phyloP scores from a whole-genome alignment of 2,329 filamentous ascomycete genomes.

The Berkeleyomyces rouxiae region DNA sequence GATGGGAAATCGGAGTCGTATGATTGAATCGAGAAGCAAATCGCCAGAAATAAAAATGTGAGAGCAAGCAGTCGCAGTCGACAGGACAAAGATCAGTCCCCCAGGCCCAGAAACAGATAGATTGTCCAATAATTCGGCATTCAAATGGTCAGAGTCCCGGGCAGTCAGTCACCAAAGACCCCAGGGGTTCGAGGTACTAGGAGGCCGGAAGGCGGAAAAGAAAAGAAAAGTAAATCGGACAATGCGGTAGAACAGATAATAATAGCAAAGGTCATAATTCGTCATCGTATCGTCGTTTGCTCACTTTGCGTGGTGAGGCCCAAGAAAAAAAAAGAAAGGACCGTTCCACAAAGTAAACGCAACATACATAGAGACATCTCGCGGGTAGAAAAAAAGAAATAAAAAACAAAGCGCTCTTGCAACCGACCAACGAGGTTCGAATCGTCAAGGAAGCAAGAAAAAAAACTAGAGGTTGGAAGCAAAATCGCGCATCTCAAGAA shows the following conservation, averaged over 20 bases:
- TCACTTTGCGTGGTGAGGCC: not conserved
- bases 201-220: not conserved
- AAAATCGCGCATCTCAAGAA: slow-evolving; percentile 1
- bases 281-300: slow-evolving; percentile 11
- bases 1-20: not conserved
- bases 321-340: not conserved
- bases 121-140: no score
- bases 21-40: slow-evolving; percentile 10
- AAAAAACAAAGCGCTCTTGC: slow-evolving; percentile 7
- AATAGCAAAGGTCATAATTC: slow-evolving; percentile 11
- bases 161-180: no score
- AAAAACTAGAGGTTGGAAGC: not conserved
- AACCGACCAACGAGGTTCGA: not conserved
- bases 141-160: no score
- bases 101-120: not conserved
- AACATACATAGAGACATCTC: slow-evolving; percentile 6
- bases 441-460: slow-evolving; percentile 3
- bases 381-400: slow-evolving; percentile 8
- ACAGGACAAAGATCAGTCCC: slow-evolving; percentile 7
- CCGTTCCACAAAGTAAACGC: not conserved
- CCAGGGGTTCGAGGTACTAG: no score
- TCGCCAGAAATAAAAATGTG: slow-evolving; percentile 13
- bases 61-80: not conserved
- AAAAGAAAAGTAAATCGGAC: not conserved
- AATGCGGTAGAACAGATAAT: not conserved